phyloP scores from a whole-genome alignment of 2,329 filamentous ascomycete species.

The Arthroderma sp. region DNA sequence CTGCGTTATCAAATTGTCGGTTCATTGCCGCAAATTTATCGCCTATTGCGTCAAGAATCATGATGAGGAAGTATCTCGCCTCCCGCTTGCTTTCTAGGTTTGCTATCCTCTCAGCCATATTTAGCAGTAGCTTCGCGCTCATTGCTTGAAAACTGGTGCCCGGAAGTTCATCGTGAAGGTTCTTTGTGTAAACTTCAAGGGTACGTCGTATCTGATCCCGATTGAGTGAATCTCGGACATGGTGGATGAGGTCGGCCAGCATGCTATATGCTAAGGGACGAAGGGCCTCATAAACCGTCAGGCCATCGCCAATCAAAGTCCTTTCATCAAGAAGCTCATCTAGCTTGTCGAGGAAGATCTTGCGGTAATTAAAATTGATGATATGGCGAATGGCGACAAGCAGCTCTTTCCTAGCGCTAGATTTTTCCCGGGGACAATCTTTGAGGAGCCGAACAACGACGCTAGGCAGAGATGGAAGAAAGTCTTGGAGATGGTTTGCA shows the following conservation, averaged over 20 bases:
- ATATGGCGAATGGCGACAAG: conserved; percentile 95
- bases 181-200: conserved; percentile 92
- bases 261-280: conserved; percentile 93
- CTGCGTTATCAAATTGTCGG: conserved; percentile 82
- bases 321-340: conserved; percentile 89
- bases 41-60: conserved; percentile 94
- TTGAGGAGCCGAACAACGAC: conserved; percentile 84
- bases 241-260: conserved; percentile 94
- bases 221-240: conserved; percentile 77
- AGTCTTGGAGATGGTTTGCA: conserved; percentile 73
- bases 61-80: conserved; percentile 86
- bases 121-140: conserved; percentile 91
- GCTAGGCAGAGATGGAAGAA: conserved; percentile 69
- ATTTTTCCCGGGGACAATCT: conserved; percentile 91
- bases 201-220: conserved; percentile 90
- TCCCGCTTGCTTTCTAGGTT: conserved; percentile 88
- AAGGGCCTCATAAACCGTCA: conserved; percentile 96
- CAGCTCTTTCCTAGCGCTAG: conserved; percentile 82
- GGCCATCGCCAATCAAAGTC: conserved; percentile 84
- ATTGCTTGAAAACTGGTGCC: conserved; percentile 99
- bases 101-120: conserved; percentile 96
- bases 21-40: conserved; percentile 99
- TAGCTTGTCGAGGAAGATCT: conserved; percentile 88
- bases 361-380: conserved; percentile 96
- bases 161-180: conserved; percentile 87